These are phyloP conservation scores for Cafeteria roenbergensis DNA, from an alignment of 108 stramenopile species.

Conservation along the genomic window DNA sequence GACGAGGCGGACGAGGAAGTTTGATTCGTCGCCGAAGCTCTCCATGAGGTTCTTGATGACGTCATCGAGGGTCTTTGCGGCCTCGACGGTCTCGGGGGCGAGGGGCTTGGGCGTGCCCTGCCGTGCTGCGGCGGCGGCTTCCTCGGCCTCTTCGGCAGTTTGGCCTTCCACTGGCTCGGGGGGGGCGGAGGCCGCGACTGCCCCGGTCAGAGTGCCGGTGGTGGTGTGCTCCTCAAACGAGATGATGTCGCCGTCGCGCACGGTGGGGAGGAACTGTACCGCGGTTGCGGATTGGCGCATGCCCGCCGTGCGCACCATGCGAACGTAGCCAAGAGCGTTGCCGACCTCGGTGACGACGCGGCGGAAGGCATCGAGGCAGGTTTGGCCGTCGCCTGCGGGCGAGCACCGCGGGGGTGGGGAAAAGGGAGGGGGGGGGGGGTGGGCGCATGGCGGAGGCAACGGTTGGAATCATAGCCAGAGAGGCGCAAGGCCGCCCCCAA, in stretches of 20 bases:
- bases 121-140: background rate
- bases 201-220: too few relatives aligned
- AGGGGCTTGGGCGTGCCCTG: slow-evolving; percentile 9
- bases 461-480: too few relatives aligned
- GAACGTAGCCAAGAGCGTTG: slow-evolving; percentile 50
- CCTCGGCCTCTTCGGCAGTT: background rate
- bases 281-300: slow-evolving; percentile 22
- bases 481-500: too few relatives aligned
- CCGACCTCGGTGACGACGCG: slow-evolving; percentile 45
- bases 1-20: too few relatives aligned
- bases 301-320: slow-evolving; percentile 35
- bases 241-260: slow-evolving; percentile 18
- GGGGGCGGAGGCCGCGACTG: background rate
- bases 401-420: too few relatives aligned
- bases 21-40: slow-evolving; percentile 18
- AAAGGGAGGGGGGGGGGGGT: too few relatives aligned
- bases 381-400: background rate
- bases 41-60: slow-evolving; percentile 5
- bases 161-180: background rate
- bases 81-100: slow-evolving; percentile 8
- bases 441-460: too few relatives aligned
- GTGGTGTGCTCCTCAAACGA: too few relatives aligned
- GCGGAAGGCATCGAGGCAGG: slow-evolving; percentile 36
- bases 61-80: slow-evolving; percentile 17
- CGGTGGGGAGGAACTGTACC: slow-evolving; percentile 28